Evolutionary conservation across 129 eudicot species (phyloP), one percentile per base, ranked within the genome.

Genomic region (Flaveria trinervia): DNA sequence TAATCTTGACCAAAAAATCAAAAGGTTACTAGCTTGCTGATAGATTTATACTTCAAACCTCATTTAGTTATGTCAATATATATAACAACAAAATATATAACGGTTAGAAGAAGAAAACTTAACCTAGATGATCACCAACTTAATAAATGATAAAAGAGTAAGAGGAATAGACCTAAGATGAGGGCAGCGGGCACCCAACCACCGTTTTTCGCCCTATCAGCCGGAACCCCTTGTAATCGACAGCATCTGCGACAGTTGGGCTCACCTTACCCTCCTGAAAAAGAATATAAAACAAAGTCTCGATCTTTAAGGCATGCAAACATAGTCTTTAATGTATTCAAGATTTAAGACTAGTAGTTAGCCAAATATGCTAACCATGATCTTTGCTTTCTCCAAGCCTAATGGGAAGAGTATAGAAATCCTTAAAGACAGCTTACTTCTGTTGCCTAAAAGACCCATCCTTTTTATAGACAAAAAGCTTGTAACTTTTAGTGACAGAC

Each of bases 121-220:
- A 36, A 36, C 7, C 41, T 5, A 36, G 41, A 36, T 5, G 41
- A 36, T 36, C 41, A 36, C 7, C 41, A 36, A 36, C 41, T 9
- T 6, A 4, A 54, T 54, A 73, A 71, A 41, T 72, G 59, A 10
- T 9, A 50, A 68, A 76, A 50, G 56, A 56, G 48, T 65, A 9
- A 59, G 64, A 62, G 59, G 48, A 65, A 77, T 82, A 59, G 66
- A 95, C 99, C 99, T 86, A 95, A 70, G 54, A 95, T 86, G 56
- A 89, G 96, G 44, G 97, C 92, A 83, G 97, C 97, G 51, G 94
- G 83, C 22, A 89, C 84, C 99, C 99, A 95, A 68, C 99, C 97
- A 45, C 99, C 99, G 8, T 97, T 91, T 85, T 84, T 95, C 14
- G 86, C 64, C 74, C 84, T 88, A 66, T 91, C 90, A 52, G 97